Evolutionary conservation across 495 filamentous ascomycete genomes (phyloP), one percentile per base, ranked within the genome.

Genomic region (Hyphodiscus hymeniophilus): DNA sequence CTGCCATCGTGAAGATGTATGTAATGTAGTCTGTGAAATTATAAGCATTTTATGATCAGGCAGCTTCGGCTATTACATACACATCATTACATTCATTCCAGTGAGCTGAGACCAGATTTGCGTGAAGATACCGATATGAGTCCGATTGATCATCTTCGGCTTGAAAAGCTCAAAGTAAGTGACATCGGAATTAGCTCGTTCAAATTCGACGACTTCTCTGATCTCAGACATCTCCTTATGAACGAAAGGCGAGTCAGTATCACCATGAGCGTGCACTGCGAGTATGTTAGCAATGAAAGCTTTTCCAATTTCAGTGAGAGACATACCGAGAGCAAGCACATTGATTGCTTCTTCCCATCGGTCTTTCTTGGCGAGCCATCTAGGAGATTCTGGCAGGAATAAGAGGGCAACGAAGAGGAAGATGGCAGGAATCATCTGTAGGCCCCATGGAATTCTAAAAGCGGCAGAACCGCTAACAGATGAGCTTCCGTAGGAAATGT

Each of bases 61-160:
- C 28, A 36, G 5, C 6, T 15, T 3, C n/a, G 30, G 43, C 11
- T n/a, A n/a, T 35, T 60, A 64, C 38, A 65, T 72, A 55, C 78
- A 76, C 77, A 88, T 87, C 84, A 89, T 89, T 11, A 88, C 84
- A 59, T 89, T 90, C 81, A 88, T 88, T 12, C 87, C 87, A 0
- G 84, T 86, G 16, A 91, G 68, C 57, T 92, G 87, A 22, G 79
- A 81, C 87, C 87, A 91, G 59, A 92, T 84, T 61, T 90, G 87
- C 0, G 80, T 85, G 56, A 87, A 87, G 36, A 90, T 56, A 42
- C 86, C 85, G 54, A 88, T 79, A 44, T 77, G 70, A 23, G 83
- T 85, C 11, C 83, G 77, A 64, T 86, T 86, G 59, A 87, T 67
- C 83, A 89, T 89, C 33, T 71, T 63, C 0, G 80, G 77, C 42